A percentile compares a stretch with the other conserved stretches of the same genome.
Conservation (phyloP, 1,284 basidiomycete species). For the Austropuccinia psidii region DNA sequence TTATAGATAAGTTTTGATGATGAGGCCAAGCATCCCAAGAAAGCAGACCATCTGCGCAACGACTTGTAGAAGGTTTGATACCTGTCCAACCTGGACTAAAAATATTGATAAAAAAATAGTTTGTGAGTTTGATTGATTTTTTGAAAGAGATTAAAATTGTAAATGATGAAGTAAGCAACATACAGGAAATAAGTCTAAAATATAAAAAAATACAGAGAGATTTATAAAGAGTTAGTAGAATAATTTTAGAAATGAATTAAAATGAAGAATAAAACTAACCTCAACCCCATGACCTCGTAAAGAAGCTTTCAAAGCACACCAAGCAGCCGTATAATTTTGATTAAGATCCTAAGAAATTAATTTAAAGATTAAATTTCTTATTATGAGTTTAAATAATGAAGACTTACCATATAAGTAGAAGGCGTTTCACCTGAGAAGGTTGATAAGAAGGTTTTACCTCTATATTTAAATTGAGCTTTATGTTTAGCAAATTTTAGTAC, state of each 20-base stretch:
- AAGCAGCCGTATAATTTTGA: slow-evolving; percentile 25
- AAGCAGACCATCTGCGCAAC: slow-evolving; percentile 20
- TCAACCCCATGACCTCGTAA: slow-evolving; percentile 20
- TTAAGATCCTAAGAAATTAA: slow-evolving; percentile 8
- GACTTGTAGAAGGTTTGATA: slow-evolving; percentile 1
- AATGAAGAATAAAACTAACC: background rate
- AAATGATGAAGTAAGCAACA: background rate
- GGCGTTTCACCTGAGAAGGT: slow-evolving; percentile 33
- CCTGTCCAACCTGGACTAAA: slow-evolving; percentile 31
- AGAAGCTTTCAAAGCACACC: slow-evolving; percentile 22
- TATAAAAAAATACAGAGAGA: background rate
- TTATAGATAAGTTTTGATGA: background rate
- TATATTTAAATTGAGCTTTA: slow-evolving; percentile 20
- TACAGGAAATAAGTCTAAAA: slow-evolving; percentile 18
- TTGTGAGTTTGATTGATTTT: background rate
- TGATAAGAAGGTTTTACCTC: slow-evolving; percentile 14
- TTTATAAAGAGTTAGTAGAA: background rate
- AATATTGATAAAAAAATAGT: background rate
- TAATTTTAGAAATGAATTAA: background rate
- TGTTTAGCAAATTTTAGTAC: slow-evolving; percentile 19
- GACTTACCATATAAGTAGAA: slow-evolving; percentile 16
- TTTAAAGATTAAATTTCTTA: background rate
- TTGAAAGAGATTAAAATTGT: too few relatives aligned
- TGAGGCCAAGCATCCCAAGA: slow-evolving; percentile 36
- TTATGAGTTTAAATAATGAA: background rate